phyloP scores from a whole-genome alignment of 257 asterid species.

The Penstemon eatonii region DNA sequence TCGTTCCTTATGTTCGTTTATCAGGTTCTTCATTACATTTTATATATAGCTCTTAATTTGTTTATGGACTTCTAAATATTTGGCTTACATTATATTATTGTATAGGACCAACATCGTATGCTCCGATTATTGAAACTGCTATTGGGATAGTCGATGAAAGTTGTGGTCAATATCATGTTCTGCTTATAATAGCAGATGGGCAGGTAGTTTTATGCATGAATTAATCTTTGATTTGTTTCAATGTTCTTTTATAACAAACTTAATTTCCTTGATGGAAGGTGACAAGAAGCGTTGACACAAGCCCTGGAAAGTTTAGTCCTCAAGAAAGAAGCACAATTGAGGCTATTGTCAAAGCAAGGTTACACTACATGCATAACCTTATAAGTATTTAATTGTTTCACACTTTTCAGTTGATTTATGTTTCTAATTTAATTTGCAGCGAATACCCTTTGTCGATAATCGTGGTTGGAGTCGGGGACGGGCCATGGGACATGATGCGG shows the following conservation, averaged over 20 bases:
- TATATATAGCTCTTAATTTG: not conserved
- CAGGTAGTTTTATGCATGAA: conserved; percentile 46
- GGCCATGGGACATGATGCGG: conserved; percentile 92
- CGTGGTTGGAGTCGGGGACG: conserved; percentile 97
- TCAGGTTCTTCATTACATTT: conserved; percentile 50
- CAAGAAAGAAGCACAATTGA: conserved; percentile 75
- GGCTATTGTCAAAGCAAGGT: conserved; percentile 91
- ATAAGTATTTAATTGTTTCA: not conserved
- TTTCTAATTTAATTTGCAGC: conserved; percentile 39
- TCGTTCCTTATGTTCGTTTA: conserved; percentile 58
- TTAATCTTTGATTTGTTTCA: not conserved
- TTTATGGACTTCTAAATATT: not conserved
- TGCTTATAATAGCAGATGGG: conserved; percentile 88
- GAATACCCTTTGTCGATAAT: conserved; percentile 81
- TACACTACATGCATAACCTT: not conserved
- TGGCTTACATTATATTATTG: conserved; percentile 13
- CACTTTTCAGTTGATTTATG: not conserved
- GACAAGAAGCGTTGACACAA: conserved; percentile 76
- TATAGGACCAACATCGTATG: conserved; percentile 87
- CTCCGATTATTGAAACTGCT: conserved; percentile 84
- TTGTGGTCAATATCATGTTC: conserved; percentile 85
- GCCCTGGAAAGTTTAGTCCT: conserved; percentile 60
- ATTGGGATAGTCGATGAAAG: conserved; percentile 78
- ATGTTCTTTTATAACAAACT: not conserved
- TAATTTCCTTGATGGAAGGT: conserved; percentile 42